A percentile compares a stretch with the other conserved stretches of the same genome.
Conservation (phyloP, 2,329 filamentous ascomycete genomes). For the Diaporthe vaccinii region DNA sequence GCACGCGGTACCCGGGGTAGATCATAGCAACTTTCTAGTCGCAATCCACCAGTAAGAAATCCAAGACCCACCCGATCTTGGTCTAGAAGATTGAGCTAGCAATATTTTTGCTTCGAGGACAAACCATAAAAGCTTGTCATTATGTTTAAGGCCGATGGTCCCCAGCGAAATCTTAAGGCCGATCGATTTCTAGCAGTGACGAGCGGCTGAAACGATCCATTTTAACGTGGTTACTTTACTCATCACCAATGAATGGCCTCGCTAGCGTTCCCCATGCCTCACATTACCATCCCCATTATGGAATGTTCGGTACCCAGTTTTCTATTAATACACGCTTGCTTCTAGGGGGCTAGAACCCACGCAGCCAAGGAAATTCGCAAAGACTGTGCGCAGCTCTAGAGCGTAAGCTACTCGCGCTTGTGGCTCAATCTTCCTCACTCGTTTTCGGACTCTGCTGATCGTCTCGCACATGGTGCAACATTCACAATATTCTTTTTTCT, state of each 20-base stretch:
- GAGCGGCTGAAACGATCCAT: neutral
- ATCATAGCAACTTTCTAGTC: neutral
- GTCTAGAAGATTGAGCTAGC: neutral
- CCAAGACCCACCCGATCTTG: neutral
- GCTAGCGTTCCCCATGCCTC: neutral
- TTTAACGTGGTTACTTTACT: too few species aligned
- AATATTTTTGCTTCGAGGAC: neutral
- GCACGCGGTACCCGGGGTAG: neutral
- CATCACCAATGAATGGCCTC: too few species aligned
- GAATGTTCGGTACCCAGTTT: neutral
- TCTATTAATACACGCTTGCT: neutral
- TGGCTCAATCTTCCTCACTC: too few species aligned
- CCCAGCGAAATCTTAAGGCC: neutral
- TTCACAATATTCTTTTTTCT: too few species aligned
- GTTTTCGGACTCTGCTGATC: too few species aligned
- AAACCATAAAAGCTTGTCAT: neutral
- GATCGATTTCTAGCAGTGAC: neutral
- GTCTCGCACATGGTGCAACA: too few species aligned
- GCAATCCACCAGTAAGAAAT: neutral
- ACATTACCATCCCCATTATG: neutral
- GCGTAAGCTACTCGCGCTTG: neutral
- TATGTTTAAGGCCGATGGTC: neutral
- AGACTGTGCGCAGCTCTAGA: too few species aligned
- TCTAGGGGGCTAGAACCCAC: neutral
- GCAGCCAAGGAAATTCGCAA: neutral